Evolutionary conservation across 495 filamentous ascomycete genomes (phyloP).

Genomic region (Xylaria venustula): DNA sequence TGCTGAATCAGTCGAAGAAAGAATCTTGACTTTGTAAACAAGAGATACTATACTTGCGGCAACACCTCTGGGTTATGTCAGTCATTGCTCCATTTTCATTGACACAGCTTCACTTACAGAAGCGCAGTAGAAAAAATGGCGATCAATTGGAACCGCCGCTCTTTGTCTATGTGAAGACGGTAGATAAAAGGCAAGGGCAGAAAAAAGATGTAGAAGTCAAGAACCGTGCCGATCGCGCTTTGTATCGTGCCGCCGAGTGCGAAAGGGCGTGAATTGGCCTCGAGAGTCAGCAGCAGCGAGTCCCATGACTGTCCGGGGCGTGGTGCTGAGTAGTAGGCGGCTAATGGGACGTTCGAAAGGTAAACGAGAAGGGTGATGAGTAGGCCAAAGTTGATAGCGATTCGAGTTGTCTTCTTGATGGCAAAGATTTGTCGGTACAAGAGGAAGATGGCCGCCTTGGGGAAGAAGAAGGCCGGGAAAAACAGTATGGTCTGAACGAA

Average conservation of each 20-base stretch:
- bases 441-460: constrained; percentile 17
- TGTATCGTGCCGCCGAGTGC: constrained; percentile 5
- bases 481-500: constrained; percentile 10
- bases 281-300: too few species aligned
- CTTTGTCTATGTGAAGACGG: neutral
- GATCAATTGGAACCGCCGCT: too few species aligned
- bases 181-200: constrained; percentile 12
- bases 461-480: constrained; percentile 7
- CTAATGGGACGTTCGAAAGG: too few species aligned
- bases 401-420: neutral
- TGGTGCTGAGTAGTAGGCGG: too few species aligned
- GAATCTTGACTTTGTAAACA: constrained; percentile 7
- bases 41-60: too few species aligned
- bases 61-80: too few species aligned
- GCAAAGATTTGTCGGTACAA: constrained; percentile 14
- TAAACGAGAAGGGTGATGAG: too few species aligned
- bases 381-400: too few species aligned
- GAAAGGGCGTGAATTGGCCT: neutral
- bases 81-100: too few species aligned
- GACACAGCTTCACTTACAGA: too few species aligned
- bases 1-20: neutral
- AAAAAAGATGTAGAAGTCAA: constrained; percentile 20
- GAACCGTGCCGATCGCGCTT: constrained; percentile 11
- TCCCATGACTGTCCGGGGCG: too few species aligned
- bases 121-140: too few species aligned